Conservation (phyloP, 2,329 filamentous ascomycete genomes). For the Botrytis fabae region DNA sequence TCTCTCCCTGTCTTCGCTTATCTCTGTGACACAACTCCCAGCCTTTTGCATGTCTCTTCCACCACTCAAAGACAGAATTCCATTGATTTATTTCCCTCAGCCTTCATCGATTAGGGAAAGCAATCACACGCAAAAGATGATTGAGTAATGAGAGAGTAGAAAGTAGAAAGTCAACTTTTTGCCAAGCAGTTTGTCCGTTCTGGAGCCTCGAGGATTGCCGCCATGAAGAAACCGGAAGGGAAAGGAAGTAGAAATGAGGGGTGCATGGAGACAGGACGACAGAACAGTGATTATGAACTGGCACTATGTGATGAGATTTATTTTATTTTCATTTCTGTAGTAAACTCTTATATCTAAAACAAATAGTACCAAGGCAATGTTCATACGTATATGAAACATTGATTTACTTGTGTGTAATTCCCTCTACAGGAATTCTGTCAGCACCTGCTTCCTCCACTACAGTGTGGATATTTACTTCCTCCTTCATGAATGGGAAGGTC, state of each 20-base stretch:
- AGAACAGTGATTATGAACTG: background rate
- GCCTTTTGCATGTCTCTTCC: background rate
- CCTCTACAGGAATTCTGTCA: constrained; percentile 60
- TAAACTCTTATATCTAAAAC: background rate
- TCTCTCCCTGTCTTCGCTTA: background rate
- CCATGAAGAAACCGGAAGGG: background rate
- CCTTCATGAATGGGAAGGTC: constrained; percentile 98
- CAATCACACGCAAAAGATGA: background rate
- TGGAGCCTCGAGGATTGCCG: background rate
- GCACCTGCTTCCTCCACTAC: constrained; percentile 65
- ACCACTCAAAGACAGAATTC: background rate
- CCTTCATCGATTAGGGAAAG: background rate
- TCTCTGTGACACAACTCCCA: background rate
- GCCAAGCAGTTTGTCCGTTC: background rate
- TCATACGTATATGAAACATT: background rate
- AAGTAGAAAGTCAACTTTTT: background rate
- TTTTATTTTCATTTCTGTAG: background rate
- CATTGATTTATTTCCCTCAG: background rate
- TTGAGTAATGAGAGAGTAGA: background rate
- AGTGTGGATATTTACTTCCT: constrained; percentile 55
- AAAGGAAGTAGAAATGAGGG: background rate
- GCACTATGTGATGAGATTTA: background rate
- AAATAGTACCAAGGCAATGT: background rate
- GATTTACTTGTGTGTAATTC: constrained; percentile 44
- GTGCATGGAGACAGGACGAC: background rate